These are phyloP conservation scores for Exsudoporus floridanus DNA, from an alignment of 1,284 basidiomycete species.

Conservation along the genomic window DNA sequence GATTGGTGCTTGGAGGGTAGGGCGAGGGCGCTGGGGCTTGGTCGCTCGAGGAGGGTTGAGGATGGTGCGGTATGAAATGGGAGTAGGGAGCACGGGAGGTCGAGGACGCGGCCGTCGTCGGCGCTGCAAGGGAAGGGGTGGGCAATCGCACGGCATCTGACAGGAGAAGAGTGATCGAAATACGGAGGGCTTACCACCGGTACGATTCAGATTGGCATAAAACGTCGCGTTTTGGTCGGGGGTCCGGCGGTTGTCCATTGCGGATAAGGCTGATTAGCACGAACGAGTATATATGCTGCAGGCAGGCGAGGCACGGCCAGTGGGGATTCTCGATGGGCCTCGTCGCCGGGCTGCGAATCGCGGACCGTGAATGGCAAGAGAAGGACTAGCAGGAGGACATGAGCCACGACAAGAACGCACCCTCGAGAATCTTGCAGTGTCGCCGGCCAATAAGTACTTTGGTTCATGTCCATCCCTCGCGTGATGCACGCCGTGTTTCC, in stretches of 20 bases:
- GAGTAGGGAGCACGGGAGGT: neutral
- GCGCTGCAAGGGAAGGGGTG: conserved; percentile 3
- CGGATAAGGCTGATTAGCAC: neutral
- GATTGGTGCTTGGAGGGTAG: conserved; percentile 3
- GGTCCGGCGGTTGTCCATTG: conserved; percentile 26
- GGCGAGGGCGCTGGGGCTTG: neutral
- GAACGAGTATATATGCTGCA: no score
- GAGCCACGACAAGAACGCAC: no score
- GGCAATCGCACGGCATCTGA: conserved; percentile 20
- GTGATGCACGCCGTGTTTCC: no score
- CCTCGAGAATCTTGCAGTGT: no score
- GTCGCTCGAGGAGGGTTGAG: neutral
- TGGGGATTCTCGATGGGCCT: conserved; percentile 14
- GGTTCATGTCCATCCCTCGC: neutral
- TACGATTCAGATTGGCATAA: conserved; percentile 8
- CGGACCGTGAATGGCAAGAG: conserved; percentile 4
- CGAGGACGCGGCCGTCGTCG: conserved; percentile 8
- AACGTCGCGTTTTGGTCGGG: conserved; percentile 15
- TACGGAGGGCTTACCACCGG: conserved; percentile 33
- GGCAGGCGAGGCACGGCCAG: neutral
- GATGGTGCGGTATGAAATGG: neutral
- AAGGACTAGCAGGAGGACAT: neutral
- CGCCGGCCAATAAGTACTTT: neutral
- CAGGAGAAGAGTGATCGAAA: conserved; percentile 13
- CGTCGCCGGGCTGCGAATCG: conserved; percentile 18